Conservation (phyloP, 257 asterid species). For the Coffea eugenioides region DNA sequence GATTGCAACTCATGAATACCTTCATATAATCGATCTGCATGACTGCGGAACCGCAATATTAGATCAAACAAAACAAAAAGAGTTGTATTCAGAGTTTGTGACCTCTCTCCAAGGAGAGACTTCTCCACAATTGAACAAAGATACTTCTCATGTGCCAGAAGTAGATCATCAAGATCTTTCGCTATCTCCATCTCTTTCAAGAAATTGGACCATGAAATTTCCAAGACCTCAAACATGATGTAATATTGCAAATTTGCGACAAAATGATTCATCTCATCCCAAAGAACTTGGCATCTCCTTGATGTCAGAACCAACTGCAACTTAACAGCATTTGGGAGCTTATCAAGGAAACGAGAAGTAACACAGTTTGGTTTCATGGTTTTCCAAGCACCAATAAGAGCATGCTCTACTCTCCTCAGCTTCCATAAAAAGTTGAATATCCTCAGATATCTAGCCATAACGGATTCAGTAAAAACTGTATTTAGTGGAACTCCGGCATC, state of each 20-base stretch:
- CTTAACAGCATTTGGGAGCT: conserved; percentile 74
- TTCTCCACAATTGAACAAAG: conserved; percentile 79
- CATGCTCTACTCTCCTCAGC: conserved; percentile 95
- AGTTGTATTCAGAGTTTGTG: conserved; percentile 69
- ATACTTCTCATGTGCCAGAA: conserved; percentile 89
- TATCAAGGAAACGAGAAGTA: conserved; percentile 69
- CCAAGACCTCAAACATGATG: conserved; percentile 77
- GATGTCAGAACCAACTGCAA: conserved; percentile 76
- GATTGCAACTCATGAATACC: conserved; percentile 90
- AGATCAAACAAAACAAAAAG: conserved; percentile 82
- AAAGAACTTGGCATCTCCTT: conserved; percentile 94
- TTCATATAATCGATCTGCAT: conserved; percentile 90
- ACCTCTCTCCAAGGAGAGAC: conserved; percentile 92
- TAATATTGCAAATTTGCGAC: conserved; percentile 93
- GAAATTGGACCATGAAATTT: conserved; percentile 83
- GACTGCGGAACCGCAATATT: conserved; percentile 89
- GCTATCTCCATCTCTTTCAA: conserved; percentile 86
- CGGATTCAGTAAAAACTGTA: conserved; percentile 88
- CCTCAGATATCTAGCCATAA: conserved; percentile 81
- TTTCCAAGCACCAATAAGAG: conserved; percentile 91
- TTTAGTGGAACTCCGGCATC: conserved; percentile 88
- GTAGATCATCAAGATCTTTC: conserved; percentile 92
- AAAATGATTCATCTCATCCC: conserved; percentile 99
- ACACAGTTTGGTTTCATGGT: conserved; percentile 95
- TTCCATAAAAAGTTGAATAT: conserved; percentile 96